Conservation (phyloP, 2,329 filamentous ascomycete species). For the Ophiocordyceps camponoti-floridani region DNA sequence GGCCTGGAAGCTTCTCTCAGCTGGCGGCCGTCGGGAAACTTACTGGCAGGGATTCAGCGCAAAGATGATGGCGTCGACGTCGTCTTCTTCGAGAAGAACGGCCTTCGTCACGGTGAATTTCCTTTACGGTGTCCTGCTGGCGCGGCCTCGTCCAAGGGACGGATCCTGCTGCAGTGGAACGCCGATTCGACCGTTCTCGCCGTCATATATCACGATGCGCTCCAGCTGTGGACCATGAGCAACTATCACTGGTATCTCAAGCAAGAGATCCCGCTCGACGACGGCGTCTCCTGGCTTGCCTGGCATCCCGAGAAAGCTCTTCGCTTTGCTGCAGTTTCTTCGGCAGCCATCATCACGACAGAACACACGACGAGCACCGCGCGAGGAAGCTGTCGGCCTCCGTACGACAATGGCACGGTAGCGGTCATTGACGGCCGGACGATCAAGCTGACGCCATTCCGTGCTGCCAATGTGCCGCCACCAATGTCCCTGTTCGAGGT, state of each 20-base stretch:
- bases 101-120: slow-evolving; percentile 91
- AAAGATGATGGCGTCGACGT: slow-evolving; percentile 54
- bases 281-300: slow-evolving; percentile 17
- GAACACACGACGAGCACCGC: slow-evolving; percentile 53
- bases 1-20: slow-evolving; percentile 72
- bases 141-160: slow-evolving; percentile 30
- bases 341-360: slow-evolving; percentile 32
- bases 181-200: slow-evolving; percentile 80
- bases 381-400: slow-evolving; percentile 51
- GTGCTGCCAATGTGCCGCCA: slow-evolving; percentile 71
- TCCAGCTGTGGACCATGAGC: slow-evolving; percentile 93
- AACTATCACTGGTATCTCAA: slow-evolving; percentile 99
- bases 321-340: slow-evolving; percentile 38
- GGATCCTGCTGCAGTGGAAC: slow-evolving; percentile 68
- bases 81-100: slow-evolving; percentile 92
- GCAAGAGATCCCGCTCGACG: slow-evolving; percentile 49
- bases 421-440: slow-evolving; percentile 68
- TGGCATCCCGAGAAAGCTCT: slow-evolving; percentile 86
- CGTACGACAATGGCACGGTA: slow-evolving; percentile 61
- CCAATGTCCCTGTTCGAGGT: slow-evolving; percentile 80
- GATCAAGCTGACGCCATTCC: slow-evolving; percentile 72
- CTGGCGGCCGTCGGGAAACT: slow-evolving; percentile 81
- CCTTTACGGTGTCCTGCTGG: slow-evolving; percentile 51
- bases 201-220: slow-evolving; percentile 50
- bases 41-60: slow-evolving; percentile 74